Conservation (phyloP, 2,329 filamentous ascomycete genomes). For the Hansfordia pulvinata region DNA sequence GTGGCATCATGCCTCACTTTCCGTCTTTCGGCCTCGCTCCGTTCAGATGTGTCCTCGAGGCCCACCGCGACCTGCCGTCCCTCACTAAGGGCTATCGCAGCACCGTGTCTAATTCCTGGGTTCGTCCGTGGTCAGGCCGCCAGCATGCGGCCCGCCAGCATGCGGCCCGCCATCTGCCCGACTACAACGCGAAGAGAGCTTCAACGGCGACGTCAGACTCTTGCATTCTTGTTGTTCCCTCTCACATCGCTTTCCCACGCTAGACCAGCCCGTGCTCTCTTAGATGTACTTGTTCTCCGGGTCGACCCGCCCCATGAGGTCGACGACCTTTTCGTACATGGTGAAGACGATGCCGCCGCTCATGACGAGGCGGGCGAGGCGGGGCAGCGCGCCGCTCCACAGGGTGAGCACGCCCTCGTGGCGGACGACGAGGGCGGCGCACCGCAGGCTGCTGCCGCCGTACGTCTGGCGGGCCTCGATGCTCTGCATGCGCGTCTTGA, state of each 20-base stretch:
- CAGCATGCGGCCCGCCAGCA: too few species aligned
- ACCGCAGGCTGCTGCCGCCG: constrained; percentile 68
- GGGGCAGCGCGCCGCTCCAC: constrained; percentile 85
- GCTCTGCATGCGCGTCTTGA: constrained; percentile 98
- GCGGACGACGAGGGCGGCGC: constrained; percentile 70
- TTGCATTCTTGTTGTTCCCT: too few species aligned
- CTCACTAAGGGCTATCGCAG: too few species aligned
- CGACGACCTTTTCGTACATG: constrained; percentile 97
- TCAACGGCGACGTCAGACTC: too few species aligned
- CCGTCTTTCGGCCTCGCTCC: not conserved
- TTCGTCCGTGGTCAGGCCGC: too few species aligned
- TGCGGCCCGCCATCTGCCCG: too few species aligned
- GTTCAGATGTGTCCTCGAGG: too few species aligned
- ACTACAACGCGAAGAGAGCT: too few species aligned
- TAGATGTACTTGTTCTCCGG: constrained; percentile 75
- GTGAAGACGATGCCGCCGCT: constrained; percentile 97
- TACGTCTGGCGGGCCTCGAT: constrained; percentile 72
- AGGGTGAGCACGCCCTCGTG: constrained; percentile 83
- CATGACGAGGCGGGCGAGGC: constrained; percentile 71
- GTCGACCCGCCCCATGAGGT: constrained; percentile 66
- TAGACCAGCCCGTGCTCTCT: constrained; percentile 3
- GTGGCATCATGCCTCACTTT: not conserved
- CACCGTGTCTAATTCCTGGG: too few species aligned
- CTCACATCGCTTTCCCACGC: too few species aligned
- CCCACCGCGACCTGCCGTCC: too few species aligned